Percentiles rank a stretch among this genome's conserved stretches.
phyloP scores from a whole-genome alignment of 2,329 filamentous ascomycete species.

The Harringtonia lauricola region DNA sequence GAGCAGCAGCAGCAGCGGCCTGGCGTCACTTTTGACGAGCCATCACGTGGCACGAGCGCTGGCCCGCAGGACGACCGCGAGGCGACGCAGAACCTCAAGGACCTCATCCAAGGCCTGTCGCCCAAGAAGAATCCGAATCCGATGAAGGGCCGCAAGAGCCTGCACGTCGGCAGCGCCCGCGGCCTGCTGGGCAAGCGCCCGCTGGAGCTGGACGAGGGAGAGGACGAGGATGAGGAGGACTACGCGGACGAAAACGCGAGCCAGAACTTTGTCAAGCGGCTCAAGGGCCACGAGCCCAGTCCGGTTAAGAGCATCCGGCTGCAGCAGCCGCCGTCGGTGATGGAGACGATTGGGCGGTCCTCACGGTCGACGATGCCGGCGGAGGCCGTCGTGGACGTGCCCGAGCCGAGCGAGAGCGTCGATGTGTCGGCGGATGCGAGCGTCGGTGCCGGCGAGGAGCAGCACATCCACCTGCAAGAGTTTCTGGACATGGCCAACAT shows the following conservation, averaged over 20 bases:
- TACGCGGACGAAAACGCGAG: conserved; percentile 26
- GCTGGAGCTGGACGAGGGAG: conserved; percentile 53
- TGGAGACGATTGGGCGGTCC: conserved; percentile 51
- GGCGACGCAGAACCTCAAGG: conserved; percentile 55
- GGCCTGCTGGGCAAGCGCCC: conserved; percentile 68
- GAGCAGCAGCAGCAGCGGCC: conserved; percentile 49
- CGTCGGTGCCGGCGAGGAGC: conserved; percentile 42
- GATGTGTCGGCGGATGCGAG: conserved; percentile 31
- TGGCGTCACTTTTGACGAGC: conserved; percentile 42
- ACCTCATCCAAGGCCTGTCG: conserved; percentile 68
- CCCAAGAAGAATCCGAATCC: conserved; percentile 60
- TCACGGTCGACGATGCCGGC: conserved; percentile 31
- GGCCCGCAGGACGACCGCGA: conserved; percentile 41
- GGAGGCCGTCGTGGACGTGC: conserved; percentile 30
- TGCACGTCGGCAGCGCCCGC: conserved; percentile 63
- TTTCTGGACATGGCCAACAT: conserved; percentile 95
- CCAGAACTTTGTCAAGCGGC: conserved; percentile 52
- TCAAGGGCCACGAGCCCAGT: conserved; percentile 61
- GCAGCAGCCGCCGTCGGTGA: conserved; percentile 56
- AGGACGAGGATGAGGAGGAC: conserved; percentile 20
- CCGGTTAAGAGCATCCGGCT: conserved; percentile 67
- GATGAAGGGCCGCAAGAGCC: conserved; percentile 63
- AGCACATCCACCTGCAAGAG: conserved; percentile 73
- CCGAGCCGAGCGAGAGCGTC: too few species aligned
- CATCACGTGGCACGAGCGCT: too few species aligned